Percentiles rank a stretch among this genome's conserved stretches.
phyloP scores from a whole-genome alignment of 2,329 filamentous ascomycete species.

The Sporothrix brasiliensis region DNA sequence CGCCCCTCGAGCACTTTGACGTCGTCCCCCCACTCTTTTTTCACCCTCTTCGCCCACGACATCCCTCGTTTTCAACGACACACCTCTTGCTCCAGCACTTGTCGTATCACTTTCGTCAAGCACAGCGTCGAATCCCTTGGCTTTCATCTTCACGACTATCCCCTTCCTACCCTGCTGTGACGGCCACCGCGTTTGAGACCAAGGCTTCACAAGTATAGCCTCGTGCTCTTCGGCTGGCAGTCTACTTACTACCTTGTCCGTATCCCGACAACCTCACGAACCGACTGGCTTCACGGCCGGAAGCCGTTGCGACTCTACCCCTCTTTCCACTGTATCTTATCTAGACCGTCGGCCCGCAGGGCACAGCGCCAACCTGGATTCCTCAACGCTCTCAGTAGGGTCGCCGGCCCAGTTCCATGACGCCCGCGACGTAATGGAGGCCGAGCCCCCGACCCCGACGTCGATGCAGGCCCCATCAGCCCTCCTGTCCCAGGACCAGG shows the following conservation, averaged over 20 bases:
- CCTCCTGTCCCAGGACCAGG: conserved; percentile 46
- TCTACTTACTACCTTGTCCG: neutral
- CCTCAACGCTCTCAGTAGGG: conserved; percentile 53
- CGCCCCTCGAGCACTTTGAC: conserved; percentile 20
- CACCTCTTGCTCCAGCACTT: neutral
- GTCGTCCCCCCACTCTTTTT: conserved; percentile 29
- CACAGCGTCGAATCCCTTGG: neutral
- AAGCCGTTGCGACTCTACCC: neutral
- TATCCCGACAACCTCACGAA: neutral
- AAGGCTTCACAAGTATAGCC: conserved; percentile 7
- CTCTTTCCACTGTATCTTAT: neutral
- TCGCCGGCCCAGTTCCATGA: conserved; percentile 58
- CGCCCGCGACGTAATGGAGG: conserved; percentile 56
- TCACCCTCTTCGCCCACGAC: neutral
- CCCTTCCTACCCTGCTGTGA: neutral
- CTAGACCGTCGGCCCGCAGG: neutral
- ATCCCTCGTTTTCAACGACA: conserved; percentile 17
- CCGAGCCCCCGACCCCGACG: conserved; percentile 42
- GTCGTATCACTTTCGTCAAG: neutral
- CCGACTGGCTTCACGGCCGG: neutral
- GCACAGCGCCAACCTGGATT: conserved; percentile 53
- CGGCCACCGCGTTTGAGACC: neutral
- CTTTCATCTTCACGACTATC: neutral
- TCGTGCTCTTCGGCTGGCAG: neutral
- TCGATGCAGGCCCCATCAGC: conserved; percentile 18